A percentile compares a stretch with the other conserved stretches of the same genome.
Evolutionary conservation across 306 rosid species (phyloP).

Genomic region (Lupinus albus): DNA sequence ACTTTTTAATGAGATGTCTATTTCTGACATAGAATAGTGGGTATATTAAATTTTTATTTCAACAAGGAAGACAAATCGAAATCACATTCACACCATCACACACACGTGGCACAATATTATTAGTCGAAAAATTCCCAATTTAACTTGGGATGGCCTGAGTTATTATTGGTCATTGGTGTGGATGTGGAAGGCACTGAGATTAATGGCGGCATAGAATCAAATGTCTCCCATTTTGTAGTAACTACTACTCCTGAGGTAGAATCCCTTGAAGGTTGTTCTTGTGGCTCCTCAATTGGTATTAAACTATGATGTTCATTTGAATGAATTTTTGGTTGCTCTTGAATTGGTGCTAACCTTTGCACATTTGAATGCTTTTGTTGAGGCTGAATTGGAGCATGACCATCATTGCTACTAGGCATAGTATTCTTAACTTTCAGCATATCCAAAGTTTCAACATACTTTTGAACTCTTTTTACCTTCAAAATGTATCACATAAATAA

Average conservation of each 20-base stretch:
- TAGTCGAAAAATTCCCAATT: slow-evolving; percentile 83
- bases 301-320: slow-evolving; percentile 39
- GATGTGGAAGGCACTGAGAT: slow-evolving; percentile 52
- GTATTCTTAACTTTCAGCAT: slow-evolving; percentile 75
- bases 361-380: too few species aligned
- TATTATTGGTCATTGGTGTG: slow-evolving; percentile 45
- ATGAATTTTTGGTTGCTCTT: slow-evolving; percentile 52
- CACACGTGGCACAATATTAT: slow-evolving; percentile 38
- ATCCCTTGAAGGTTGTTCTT: slow-evolving; percentile 44
- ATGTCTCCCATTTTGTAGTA: slow-evolving; percentile 91
- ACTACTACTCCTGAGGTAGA: slow-evolving; percentile 69
- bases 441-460: slow-evolving; percentile 88
- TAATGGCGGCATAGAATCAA: slow-evolving; percentile 63
- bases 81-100: slow-evolving; percentile 59
- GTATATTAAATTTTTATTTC: too few species aligned
- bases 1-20: too few species aligned
- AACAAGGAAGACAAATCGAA: slow-evolving; percentile 60
- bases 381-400: slow-evolving; percentile 34
- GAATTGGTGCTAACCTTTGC: slow-evolving; percentile 56
- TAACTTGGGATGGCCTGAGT: slow-evolving; percentile 68
- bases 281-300: slow-evolving; percentile 58
- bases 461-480: slow-evolving; percentile 92
- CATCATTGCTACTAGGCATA: slow-evolving; percentile 48
- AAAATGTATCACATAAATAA: slow-evolving; percentile 27
- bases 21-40: too few species aligned